Evolutionary conservation across 257 asterid species (phyloP).

Genomic region (Cynanchum wilfordii): DNA sequence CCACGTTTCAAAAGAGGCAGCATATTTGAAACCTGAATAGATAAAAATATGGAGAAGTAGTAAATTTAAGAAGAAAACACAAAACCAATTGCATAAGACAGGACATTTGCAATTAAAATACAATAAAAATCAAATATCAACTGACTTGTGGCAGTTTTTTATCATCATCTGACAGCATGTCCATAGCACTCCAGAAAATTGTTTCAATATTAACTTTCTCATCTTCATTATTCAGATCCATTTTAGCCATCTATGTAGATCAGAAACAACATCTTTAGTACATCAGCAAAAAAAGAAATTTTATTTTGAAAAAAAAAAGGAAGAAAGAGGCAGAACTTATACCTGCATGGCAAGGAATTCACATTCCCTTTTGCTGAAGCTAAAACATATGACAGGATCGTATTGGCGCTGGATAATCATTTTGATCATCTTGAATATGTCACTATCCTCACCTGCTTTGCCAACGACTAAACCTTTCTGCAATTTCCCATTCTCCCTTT

Average conservation of each 20-base stretch:
- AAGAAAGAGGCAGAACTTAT: not conserved
- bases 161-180: constrained; percentile 96
- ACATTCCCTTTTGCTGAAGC: constrained; percentile 99
- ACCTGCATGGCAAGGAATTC: constrained; percentile 99
- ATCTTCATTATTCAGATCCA: constrained; percentile 84
- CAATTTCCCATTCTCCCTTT: constrained; percentile 68
- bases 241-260: constrained; percentile 70
- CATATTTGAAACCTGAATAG: constrained; percentile 76
- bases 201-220: constrained; percentile 84
- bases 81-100: not conserved
- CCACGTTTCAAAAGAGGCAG: constrained; percentile 93
- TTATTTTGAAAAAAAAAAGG: not conserved
- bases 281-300: not conserved
- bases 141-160: constrained; percentile 90
- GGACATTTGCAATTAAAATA: constrained; percentile 9
- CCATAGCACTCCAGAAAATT: constrained; percentile 99
- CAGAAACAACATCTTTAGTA: constrained; percentile 5
- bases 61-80: not conserved
- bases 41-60: constrained; percentile 7
- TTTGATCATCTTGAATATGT: constrained; percentile 95
- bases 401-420: constrained; percentile 90
- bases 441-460: constrained; percentile 84
- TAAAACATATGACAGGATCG: constrained; percentile 98
- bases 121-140: constrained; percentile 4
- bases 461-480: constrained; percentile 69